phyloP scores from a whole-genome alignment of 768 basidiomycete genomes.

The Tulasnella sp. region DNA sequence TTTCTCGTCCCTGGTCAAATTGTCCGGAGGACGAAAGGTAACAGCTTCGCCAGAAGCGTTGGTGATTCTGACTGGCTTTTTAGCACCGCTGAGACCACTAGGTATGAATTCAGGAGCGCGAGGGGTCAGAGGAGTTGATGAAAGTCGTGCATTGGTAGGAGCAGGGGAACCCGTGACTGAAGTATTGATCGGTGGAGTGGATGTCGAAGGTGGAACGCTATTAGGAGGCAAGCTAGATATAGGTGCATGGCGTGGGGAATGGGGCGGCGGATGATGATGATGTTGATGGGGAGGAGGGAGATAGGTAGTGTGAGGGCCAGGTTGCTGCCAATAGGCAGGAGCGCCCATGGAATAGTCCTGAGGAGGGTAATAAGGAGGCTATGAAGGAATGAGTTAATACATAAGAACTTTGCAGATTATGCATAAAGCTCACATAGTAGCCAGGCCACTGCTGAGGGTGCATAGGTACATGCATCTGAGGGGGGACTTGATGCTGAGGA shows the following conservation, averaged over 20 bases:
- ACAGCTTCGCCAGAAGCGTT: conserved; percentile 50
- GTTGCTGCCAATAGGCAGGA: conserved; percentile 3
- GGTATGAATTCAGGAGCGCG: conserved; percentile 17
- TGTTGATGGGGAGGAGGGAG: conserved; percentile 29
- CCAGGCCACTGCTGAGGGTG: background rate
- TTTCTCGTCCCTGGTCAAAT: conserved; percentile 32
- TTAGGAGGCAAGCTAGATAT: conserved; percentile 31
- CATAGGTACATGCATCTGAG: conserved; percentile 44
- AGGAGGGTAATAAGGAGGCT: too few species aligned
- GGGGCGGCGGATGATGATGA: conserved; percentile 36
- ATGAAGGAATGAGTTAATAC: too few species aligned
- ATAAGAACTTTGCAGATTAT: too few species aligned
- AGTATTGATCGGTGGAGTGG: conserved; percentile 49
- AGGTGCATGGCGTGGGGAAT: too few species aligned
- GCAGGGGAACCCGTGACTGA: conserved; percentile 43
- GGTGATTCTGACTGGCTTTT: conserved; percentile 34
- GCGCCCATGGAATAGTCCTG: conserved; percentile 8
- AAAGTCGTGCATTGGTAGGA: conserved; percentile 55
- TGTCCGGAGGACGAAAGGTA: conserved; percentile 41
- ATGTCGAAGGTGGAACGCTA: conserved; percentile 29
- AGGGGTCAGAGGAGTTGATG: conserved; percentile 30
- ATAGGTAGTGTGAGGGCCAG: conserved; percentile 21
- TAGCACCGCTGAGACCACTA: background rate
- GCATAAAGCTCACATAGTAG: too few species aligned
- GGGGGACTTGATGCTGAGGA: conserved; percentile 30